Percentiles rank a stretch among this genome's conserved stretches.
Evolutionary conservation across 306 rosid species (phyloP).

Genomic region (Psophocarpus tetragonolobus): DNA sequence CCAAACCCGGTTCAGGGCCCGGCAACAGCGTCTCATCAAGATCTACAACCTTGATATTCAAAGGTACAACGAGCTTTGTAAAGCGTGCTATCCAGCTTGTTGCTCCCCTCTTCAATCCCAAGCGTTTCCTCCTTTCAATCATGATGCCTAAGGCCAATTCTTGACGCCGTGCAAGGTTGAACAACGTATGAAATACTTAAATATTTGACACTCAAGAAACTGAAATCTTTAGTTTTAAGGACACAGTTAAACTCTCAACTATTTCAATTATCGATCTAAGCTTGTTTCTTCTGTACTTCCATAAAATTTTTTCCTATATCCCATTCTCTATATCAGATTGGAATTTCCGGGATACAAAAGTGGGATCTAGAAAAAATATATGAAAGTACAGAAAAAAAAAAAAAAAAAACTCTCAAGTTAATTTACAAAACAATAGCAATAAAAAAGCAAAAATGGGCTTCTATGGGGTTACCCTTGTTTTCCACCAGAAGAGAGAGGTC

Average conservation of each 20-base stretch:
- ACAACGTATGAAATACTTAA: background rate
- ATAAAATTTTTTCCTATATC: no score
- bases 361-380: no score
- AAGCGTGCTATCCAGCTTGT: conserved; percentile 46
- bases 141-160: no score
- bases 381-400: no score
- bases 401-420: no score
- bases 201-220: background rate
- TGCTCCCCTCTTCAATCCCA: background rate
- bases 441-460: no score
- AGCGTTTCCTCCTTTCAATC: background rate
- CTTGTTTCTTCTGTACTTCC: no score
- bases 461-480: no score
- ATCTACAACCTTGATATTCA: conserved; percentile 33
- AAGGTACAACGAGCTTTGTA: conserved; percentile 35
- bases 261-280: background rate
- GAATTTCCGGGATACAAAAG: no score
- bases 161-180: conserved; percentile 29
- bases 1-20: conserved; percentile 50
- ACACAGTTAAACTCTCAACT: background rate
- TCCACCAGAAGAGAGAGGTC: no score
- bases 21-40: conserved; percentile 63
- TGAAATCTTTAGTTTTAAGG: background rate
- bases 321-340: no score
- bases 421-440: no score